Evolutionary conservation across 768 basidiomycete species (phyloP).

Genomic region (Collybia sp.): DNA sequence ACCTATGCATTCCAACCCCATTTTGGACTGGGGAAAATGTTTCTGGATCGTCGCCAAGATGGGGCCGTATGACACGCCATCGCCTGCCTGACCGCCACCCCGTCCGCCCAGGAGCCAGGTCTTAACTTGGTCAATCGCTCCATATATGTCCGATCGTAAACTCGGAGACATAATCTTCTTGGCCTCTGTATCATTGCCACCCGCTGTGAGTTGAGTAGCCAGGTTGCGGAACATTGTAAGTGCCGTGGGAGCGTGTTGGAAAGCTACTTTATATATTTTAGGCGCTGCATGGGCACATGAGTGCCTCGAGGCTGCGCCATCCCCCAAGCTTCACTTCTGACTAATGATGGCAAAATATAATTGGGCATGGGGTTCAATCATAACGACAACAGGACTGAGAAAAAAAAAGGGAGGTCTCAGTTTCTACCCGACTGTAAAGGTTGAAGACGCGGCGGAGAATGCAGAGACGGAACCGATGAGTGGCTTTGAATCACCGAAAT

Average conservation of each 20-base stretch:
- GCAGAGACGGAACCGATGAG: slow-evolving; percentile 56
- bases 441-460: slow-evolving; percentile 59
- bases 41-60: slow-evolving; percentile 42
- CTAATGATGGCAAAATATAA: too few species aligned
- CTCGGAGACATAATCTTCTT: slow-evolving; percentile 44
- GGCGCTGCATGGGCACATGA: slow-evolving; percentile 22
- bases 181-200: slow-evolving; percentile 23
- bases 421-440: slow-evolving; percentile 48
- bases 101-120: slow-evolving; percentile 37
- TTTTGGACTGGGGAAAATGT: slow-evolving; percentile 40
- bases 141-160: slow-evolving; percentile 47
- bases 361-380: too few species aligned
- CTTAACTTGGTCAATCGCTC: slow-evolving; percentile 39
- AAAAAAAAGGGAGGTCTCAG: too few species aligned
- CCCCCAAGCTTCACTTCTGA: too few species aligned
- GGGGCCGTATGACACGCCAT: slow-evolving; percentile 44
- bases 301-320: slow-evolving; percentile 29
- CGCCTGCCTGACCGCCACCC: slow-evolving; percentile 42
- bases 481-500: slow-evolving; percentile 76
- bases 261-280: slow-evolving; percentile 1
- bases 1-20: slow-evolving; percentile 43
- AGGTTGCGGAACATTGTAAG: slow-evolving; percentile 43
- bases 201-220: slow-evolving; percentile 32
- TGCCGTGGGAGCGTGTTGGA: not conserved
- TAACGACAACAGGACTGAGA: too few species aligned